phyloP scores from a whole-genome alignment of 1,284 basidiomycete species.

The Cryptococcus sp. region DNA sequence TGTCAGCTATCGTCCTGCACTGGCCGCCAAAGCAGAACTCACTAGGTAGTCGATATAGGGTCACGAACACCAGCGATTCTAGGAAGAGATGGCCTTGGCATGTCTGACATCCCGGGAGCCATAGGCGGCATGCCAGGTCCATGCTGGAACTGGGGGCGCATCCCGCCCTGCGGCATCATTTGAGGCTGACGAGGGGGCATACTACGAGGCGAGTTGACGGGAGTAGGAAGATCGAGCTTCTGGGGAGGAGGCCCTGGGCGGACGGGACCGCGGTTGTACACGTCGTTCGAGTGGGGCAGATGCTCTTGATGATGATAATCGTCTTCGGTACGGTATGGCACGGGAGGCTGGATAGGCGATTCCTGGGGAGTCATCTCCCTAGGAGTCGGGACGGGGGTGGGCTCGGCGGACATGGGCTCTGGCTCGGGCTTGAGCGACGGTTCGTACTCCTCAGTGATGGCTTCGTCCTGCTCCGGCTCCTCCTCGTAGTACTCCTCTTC shows the following conservation, averaged over 20 bases:
- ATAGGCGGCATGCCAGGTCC: slow-evolving; percentile 24
- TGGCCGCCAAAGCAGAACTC: slow-evolving; percentile 6
- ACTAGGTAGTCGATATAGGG: slow-evolving; percentile 49
- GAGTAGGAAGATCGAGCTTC: slow-evolving; percentile 45
- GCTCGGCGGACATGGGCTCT: background rate
- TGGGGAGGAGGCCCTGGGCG: slow-evolving; percentile 31
- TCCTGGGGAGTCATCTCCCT: slow-evolving; percentile 6
- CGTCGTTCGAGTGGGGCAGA: slow-evolving; percentile 17
- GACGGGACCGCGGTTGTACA: slow-evolving; percentile 10
- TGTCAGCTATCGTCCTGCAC: background rate
- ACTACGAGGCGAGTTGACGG: slow-evolving; percentile 32
- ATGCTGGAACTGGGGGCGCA: slow-evolving; percentile 24
- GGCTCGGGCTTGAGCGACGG: slow-evolving; percentile 14
- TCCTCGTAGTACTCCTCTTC: slow-evolving; percentile 10
- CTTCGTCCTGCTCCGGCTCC: slow-evolving; percentile 3
- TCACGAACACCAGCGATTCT: slow-evolving; percentile 42
- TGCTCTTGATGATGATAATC: slow-evolving; percentile 20
- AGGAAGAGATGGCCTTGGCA: slow-evolving; percentile 35
- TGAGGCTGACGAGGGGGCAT: slow-evolving; percentile 15
- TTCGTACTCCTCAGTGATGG: slow-evolving; percentile 13
- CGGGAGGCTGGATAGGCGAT: slow-evolving; percentile 14
- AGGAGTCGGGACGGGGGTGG: slow-evolving; percentile 5
- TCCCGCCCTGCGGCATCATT: slow-evolving; percentile 8
- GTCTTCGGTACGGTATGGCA: slow-evolving; percentile 21
- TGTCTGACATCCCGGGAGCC: slow-evolving; percentile 22